Evolutionary conservation across 139 green algal genomes (phyloP), one percentile per base, ranked within the genome.

Genomic region (Micractinium sp.): DNA sequence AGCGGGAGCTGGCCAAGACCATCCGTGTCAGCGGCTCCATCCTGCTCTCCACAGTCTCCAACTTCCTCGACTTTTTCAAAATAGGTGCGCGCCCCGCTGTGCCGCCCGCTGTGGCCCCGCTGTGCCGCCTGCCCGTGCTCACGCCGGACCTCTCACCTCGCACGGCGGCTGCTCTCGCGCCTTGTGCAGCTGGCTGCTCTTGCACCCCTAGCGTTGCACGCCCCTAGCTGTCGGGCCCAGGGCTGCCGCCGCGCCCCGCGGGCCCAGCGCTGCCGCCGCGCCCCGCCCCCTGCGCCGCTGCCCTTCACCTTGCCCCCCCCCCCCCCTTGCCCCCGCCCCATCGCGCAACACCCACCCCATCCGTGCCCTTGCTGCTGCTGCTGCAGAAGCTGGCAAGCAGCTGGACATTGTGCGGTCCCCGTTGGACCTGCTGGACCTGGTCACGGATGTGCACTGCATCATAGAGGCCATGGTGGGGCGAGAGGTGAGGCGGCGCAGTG

Each of bases 21-120:
- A 97, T 98, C 81, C 92, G 95, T 27, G 94, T 98, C 27, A 92
- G 76, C 19, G 96, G 96, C 56, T 92, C 88, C 85, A 98, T 98
- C 85, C 93, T 98, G 89, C 91, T 98, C 63, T 96, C 93, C 56
- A 98, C 95, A 0, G 93, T 98, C 38, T 96, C 93, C 88, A 97
- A 97, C 93, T 98, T 98, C 87, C 91, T 98, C 47, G 95, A 98
- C 93, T 98, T 96, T 67, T 98, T 98, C 93, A 98, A 98, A 91
- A 89, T 97, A 81, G 84, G 84, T 88, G 61, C 63, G 82, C 22
- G 2, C 63, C 9, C n/a, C n/a, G n/a, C n/a, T n/a, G n/a, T n/a
- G n/a, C n/a, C n/a, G n/a, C n/a, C n/a, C n/a, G n/a, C n/a, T n/a
- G n/a, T n/a, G n/a, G n/a, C n/a, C n/a, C n/a, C n/a, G n/a, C n/a